Base-by-base conservation (phyloP, 106 monocot species). In the Acorus calamus region DNA sequence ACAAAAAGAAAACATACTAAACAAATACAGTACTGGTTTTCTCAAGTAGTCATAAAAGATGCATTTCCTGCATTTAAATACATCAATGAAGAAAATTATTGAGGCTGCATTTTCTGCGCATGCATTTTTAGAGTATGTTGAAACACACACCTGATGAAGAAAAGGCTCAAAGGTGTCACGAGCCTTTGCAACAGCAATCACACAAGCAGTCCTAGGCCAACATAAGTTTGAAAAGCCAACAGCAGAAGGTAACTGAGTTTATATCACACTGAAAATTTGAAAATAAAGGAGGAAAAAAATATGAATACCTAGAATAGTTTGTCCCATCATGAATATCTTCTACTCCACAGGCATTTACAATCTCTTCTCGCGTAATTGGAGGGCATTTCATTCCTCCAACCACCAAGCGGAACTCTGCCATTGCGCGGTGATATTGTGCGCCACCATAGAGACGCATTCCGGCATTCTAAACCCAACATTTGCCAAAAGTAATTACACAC, bases 271-370 rank as follows among this genome's bases (percentile, higher is more conserved):
- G 44, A 5, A 55, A 53, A 50, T 69, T 10, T 56, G 11, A 59
- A 49, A 2, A 28, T 28, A 28, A 28, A 28, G 28, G 28, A 28
- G 28, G 12, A 28, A 46, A 10, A 63, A 6, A 52, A 12, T 49
- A 9, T 5, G 47, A 72, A 8, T 51, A 93, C 92, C 92, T 85
- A 44, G 92, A 88, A 62, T 93, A 93, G 66, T 93, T 93, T 61
- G 92, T 93, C 43, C 92, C 92, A 68, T 93, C 92, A 85, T 93
- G 92, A 72, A 93, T 88, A 74, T 93, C 92, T 81, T 93, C 92
- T 66, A 93, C 88, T 56, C 92, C 92, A 85, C 85, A 93, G 69
- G 88, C 92, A 80, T 93, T 93, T 60, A 93, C 88, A 71, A 93
- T 93, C 71, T 93, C 92, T 73, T 88, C 92, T 69, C 88, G 82